Conservation (phyloP, 345 rosid genomes). For the Euphorbia pulcherrima region DNA sequence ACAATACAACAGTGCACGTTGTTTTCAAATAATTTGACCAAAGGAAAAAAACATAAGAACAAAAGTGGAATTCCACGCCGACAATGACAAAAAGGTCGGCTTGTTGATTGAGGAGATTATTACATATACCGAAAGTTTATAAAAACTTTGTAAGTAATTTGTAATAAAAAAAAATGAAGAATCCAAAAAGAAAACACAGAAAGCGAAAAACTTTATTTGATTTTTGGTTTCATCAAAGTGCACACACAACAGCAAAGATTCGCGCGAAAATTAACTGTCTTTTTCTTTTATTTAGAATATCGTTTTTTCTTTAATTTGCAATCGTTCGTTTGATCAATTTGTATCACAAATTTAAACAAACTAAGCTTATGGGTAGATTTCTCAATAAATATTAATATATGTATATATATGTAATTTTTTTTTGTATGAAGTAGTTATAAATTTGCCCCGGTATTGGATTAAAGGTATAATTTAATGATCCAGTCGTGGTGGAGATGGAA, state of each 20-base stretch:
- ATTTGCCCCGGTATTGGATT: too few species aligned
- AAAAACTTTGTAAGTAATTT: neutral
- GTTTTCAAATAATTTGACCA: conserved; percentile 20
- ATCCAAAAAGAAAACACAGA: neutral
- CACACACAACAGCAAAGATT: conserved; percentile 9
- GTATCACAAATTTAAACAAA: too few species aligned
- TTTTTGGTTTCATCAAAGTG: neutral
- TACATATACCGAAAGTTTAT: conserved; percentile 35
- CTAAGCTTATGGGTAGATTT: too few species aligned
- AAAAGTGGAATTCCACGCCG: conserved; percentile 31
- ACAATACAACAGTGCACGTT: conserved; percentile 35
- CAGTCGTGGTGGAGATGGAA: too few species aligned
- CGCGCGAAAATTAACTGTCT: conserved; percentile 21
- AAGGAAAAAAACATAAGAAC: conserved; percentile 1
- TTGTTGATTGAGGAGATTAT: conserved; percentile 25
- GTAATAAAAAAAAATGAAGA: neutral
- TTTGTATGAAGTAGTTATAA: too few species aligned
- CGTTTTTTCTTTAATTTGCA: neutral
- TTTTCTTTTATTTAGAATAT: neutral
- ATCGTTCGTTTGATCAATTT: too few species aligned
- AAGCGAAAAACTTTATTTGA: neutral
- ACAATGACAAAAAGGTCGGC: conserved; percentile 50
- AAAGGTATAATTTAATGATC: too few species aligned
- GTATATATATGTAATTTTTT: too few species aligned
- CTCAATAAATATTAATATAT: too few species aligned